A percentile compares a stretch with the other conserved stretches of the same genome.
These are phyloP conservation scores for Aureobasidium sp. DNA, from an alignment of 2,329 filamentous ascomycete genomes.

Conservation along the genomic window DNA sequence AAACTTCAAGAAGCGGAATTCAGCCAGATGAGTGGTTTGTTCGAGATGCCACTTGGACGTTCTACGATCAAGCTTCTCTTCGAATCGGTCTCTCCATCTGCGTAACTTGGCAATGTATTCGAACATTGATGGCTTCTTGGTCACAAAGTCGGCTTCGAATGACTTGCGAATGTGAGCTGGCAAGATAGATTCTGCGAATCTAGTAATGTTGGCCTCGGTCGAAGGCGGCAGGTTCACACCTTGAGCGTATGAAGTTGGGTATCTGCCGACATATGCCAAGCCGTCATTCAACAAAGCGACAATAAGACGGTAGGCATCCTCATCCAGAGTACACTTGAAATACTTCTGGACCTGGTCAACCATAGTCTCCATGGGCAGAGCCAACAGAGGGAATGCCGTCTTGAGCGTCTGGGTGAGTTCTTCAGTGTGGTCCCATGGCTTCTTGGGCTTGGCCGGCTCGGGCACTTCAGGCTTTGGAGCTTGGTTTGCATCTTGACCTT, in stretches of 20 bases:
- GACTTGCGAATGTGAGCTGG: conserved; percentile 91
- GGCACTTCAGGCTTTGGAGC: conserved; percentile 22
- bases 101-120: conserved; percentile 97
- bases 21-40: conserved; percentile 79
- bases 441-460: conserved; percentile 49
- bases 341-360: conserved; percentile 98
- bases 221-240: conserved; percentile 83
- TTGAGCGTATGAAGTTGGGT: conserved; percentile 76
- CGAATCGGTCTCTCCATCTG: conserved; percentile 94
- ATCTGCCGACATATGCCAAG: conserved; percentile 81
- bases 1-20: conserved; percentile 96
- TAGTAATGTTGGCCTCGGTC: conserved; percentile 92
- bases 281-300: conserved; percentile 97
- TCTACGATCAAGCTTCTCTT: conserved; percentile 89
- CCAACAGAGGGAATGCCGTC: conserved; percentile 91
- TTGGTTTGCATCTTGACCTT: conserved; percentile 17
- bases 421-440: conserved; percentile 93
- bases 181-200: conserved; percentile 93
- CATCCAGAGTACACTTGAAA: conserved; percentile 97
- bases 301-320: conserved; percentile 94
- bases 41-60: conserved; percentile 67
- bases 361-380: conserved; percentile 98
- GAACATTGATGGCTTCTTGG: conserved; percentile 91
- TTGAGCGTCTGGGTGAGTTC: conserved; percentile 94
- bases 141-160: conserved; percentile 96